phyloP scores from a whole-genome alignment of 2,329 filamentous ascomycete species.

The Talaromyces albobiverticillius region DNA sequence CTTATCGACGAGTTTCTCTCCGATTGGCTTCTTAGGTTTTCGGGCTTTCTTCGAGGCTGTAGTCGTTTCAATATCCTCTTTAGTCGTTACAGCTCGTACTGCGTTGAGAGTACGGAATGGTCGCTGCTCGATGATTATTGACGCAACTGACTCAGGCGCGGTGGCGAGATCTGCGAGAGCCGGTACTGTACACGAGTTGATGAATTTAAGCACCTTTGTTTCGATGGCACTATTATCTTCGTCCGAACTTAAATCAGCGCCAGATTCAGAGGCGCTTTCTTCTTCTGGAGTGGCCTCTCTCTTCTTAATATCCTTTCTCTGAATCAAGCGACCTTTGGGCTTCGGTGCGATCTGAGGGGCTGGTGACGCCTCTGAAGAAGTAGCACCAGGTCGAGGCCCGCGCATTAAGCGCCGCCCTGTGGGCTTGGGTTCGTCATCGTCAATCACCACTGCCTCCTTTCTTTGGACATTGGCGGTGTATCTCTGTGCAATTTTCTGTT shows the following conservation, averaged over 20 bases:
- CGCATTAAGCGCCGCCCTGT: slow-evolving; percentile 34
- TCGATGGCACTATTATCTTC: slow-evolving; percentile 48
- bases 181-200: slow-evolving; percentile 73
- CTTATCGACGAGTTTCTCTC: slow-evolving; percentile 65
- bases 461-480: slow-evolving; percentile 26
- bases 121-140: slow-evolving; percentile 67
- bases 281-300: slow-evolving; percentile 35
- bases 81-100: slow-evolving; percentile 62
- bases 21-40: slow-evolving; percentile 55
- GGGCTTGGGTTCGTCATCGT: slow-evolving; percentile 25
- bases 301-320: slow-evolving; percentile 44
- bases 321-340: slow-evolving; percentile 43
- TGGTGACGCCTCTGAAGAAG: slow-evolving; percentile 16
- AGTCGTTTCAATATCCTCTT: slow-evolving; percentile 35
- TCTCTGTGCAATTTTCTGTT: slow-evolving; percentile 57
- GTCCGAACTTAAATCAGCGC: slow-evolving; percentile 34
- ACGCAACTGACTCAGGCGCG: slow-evolving; percentile 66
- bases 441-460: slow-evolving; percentile 3
- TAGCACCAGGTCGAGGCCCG: slow-evolving; percentile 30
- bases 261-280: slow-evolving; percentile 44
- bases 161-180: slow-evolving; percentile 81
- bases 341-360: slow-evolving; percentile 27
- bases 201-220: slow-evolving; percentile 67
- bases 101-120: slow-evolving; percentile 68
- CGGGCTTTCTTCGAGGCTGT: slow-evolving; percentile 51